These are phyloP conservation scores for Fusarium guadeloupense DNA, from an alignment of 2,329 filamentous ascomycete genomes.

Conservation along the genomic window DNA sequence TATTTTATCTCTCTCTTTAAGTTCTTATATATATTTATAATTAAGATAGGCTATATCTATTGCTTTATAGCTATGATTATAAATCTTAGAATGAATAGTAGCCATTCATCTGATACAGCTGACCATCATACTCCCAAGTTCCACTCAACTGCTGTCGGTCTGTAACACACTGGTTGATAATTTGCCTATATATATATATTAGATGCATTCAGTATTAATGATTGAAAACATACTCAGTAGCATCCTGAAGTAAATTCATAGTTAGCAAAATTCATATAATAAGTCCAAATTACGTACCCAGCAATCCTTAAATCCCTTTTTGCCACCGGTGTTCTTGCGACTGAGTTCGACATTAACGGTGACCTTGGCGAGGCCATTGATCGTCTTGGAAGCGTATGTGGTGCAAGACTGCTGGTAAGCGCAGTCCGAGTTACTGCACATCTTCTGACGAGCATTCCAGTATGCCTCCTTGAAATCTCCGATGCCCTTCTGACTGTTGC, in stretches of 20 bases:
- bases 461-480: conserved; percentile 6
- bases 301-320: conserved; percentile 30
- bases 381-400: not conserved
- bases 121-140: conserved; percentile 10
- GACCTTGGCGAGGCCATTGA: not conserved
- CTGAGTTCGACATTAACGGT: conserved; percentile 17
- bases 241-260: not conserved
- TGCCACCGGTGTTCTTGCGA: conserved; percentile 16
- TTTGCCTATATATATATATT: conserved; percentile 12
- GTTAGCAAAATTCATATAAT: not conserved
- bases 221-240: conserved; percentile 25
- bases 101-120: conserved; percentile 6
- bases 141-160: conserved; percentile 1
- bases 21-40: too few relatives aligned
- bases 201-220: fast-evolving
- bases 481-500: not conserved
- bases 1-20: too few relatives aligned
- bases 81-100: too few relatives aligned
- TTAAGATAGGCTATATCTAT: too few relatives aligned
- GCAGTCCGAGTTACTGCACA: conserved; percentile 22
- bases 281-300: conserved; percentile 7
- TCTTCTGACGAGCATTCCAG: conserved; percentile 22
- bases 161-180: conserved; percentile 23
- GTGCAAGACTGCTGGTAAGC: conserved; percentile 22
- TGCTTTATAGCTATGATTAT: too few relatives aligned